Percentiles rank a stretch among this genome's conserved stretches.
phyloP scores from a whole-genome alignment of 1,284 basidiomycete species.

The Clitocybe nebularis region DNA sequence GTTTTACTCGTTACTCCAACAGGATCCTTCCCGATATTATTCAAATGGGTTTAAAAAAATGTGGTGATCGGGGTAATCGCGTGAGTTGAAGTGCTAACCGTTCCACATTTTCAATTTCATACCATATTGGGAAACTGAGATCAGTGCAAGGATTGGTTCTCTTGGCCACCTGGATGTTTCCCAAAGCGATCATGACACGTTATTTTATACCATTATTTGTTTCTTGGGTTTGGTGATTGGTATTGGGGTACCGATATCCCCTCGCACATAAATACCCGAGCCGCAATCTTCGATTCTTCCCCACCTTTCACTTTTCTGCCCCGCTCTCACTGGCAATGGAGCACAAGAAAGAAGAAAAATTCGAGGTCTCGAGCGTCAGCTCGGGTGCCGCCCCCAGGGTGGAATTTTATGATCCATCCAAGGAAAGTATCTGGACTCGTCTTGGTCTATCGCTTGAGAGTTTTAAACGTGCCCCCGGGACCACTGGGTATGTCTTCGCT shows the following conservation, averaged over 20 bases:
- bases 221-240: slow-evolving; percentile 7
- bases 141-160: too few relatives aligned
- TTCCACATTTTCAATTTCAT: slow-evolving; percentile 10
- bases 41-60: slow-evolving; percentile 6
- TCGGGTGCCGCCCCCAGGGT: slow-evolving; percentile 20
- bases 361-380: slow-evolving; percentile 24
- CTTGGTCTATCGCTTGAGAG: slow-evolving; percentile 36
- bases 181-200: not conserved
- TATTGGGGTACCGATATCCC: slow-evolving; percentile 2
- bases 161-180: slow-evolving; percentile 1
- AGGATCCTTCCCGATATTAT: not conserved
- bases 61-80: slow-evolving; percentile 5
- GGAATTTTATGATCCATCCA: slow-evolving; percentile 41
- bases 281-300: not conserved
- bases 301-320: slow-evolving; percentile 3
- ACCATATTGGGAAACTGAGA: not conserved
- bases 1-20: not conserved
- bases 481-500: slow-evolving; percentile 32
- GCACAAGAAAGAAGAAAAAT: slow-evolving; percentile 25
- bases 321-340: slow-evolving; percentile 19
- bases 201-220: slow-evolving; percentile 2
- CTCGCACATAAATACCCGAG: slow-evolving; percentile 12
- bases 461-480: slow-evolving; percentile 42
- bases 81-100: slow-evolving; percentile 4
- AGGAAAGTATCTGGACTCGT: slow-evolving; percentile 40